Base-by-base conservation (phyloP, 768 basidiomycete species). In the Phlegmacium glaucopus region DNA sequence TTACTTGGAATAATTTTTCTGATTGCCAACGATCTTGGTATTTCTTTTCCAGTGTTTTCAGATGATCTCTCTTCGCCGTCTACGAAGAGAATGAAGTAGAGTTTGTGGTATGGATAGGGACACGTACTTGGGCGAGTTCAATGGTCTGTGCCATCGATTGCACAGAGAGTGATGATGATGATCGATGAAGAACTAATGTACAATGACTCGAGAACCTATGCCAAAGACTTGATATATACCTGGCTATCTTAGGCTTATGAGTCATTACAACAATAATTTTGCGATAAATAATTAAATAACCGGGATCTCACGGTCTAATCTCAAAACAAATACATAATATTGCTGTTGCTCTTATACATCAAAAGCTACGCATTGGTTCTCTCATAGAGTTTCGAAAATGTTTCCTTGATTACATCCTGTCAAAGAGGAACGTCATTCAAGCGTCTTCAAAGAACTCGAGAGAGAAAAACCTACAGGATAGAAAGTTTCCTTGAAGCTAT, bases 1-100 rank as follows among this genome's bases (percentile, higher is more conserved):
- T 75, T 61, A 86, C 78, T 65, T 98, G 87, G 66, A 99, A 99
- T 45, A 91, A 59, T 57, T 76, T 80, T 51, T 88, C 80, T 9
- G 76, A 70, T 53, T 71, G 73, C 96, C 96, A 99, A 60, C 77
- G 74, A 50, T 77, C 67, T 69, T 97, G 95, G 56, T 91, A 92
- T 65, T 83, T 78, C 59, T 82, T 79, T 68, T 98, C 96, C 48
- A 98, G 72, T 16, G 77, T 75, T 61, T 80, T 86, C 44, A 99
- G 70, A 58, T 85, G 73, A 71, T 99, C 96, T 64, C 96, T 81
- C 67, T 98, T 99, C 59, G 79, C 90, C 12, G 95, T 98, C 92
- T 97, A 67, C n/a, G 45, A 39, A 29, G 47, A 10, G n/a, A 12
- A n/a, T 42, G 35, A 34, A 32, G 18, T 22, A 40, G n/a, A 40